Evolutionary conservation across 495 filamentous ascomycete genomes (phyloP).

Genomic region (Cryomyces minteri): DNA sequence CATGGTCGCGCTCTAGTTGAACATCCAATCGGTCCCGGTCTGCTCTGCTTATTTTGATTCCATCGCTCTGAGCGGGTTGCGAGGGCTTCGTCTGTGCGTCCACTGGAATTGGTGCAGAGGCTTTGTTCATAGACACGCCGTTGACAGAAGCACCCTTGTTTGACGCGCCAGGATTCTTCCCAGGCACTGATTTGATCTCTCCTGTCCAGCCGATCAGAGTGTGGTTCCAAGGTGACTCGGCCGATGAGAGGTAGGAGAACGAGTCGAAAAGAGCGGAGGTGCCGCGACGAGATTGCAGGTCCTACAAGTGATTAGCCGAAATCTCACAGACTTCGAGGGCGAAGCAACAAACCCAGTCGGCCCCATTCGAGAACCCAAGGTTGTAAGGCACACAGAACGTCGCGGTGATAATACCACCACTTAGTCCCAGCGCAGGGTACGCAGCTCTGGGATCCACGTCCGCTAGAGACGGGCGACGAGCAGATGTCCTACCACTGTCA

Average conservation of each 20-base stretch:
- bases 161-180: slow-evolving; percentile 6
- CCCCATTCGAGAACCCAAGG: slow-evolving; percentile 42
- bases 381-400: slow-evolving; percentile 73
- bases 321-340: not conserved
- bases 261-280: slow-evolving; percentile 81
- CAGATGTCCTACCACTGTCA: slow-evolving; percentile 15
- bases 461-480: slow-evolving; percentile 29
- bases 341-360: slow-evolving; percentile 47
- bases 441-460: slow-evolving; percentile 40
- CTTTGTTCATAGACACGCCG: slow-evolving; percentile 28
- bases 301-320: slow-evolving; percentile 22
- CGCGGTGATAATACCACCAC: slow-evolving; percentile 69
- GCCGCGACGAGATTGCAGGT: slow-evolving; percentile 56
- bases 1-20: slow-evolving; percentile 46
- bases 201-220: slow-evolving; percentile 85
- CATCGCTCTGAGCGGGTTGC: slow-evolving; percentile 38
- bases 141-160: not conserved
- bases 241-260: slow-evolving; percentile 63
- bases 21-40: slow-evolving; percentile 52
- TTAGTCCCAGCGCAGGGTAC: slow-evolving; percentile 51
- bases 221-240: slow-evolving; percentile 63
- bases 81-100: slow-evolving; percentile 34
- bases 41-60: slow-evolving; percentile 39
- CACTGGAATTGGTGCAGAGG: slow-evolving; percentile 53
- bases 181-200: slow-evolving; percentile 44